Percentiles rank a stretch among this genome's conserved stretches.
Conservation (phyloP, 768 basidiomycete genomes). For the Calocybe indica region DNA sequence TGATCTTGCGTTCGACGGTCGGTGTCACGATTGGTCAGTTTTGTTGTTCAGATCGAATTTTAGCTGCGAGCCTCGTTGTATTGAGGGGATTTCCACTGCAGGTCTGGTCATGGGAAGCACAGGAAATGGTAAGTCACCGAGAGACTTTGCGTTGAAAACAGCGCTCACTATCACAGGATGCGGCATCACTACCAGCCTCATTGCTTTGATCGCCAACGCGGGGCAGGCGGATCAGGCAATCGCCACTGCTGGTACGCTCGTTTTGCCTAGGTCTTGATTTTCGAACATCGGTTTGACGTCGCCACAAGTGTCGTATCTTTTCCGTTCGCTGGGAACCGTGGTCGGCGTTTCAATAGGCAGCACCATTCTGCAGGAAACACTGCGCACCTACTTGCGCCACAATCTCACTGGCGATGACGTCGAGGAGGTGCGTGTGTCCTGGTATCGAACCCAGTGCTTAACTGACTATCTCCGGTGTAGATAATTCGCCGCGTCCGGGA, state of each 20-base stretch:
- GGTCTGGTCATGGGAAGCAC: constrained; percentile 28
- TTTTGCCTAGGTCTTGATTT: background rate
- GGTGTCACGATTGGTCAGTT: constrained; percentile 36
- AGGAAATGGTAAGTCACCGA: constrained; percentile 30
- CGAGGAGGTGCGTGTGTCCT: constrained; percentile 40
- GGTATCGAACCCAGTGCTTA: background rate
- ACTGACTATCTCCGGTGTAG: constrained; percentile 17
- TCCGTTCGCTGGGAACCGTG: constrained; percentile 57
- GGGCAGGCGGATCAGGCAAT: constrained; percentile 58
- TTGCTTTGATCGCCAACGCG: constrained; percentile 59
- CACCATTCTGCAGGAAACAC: constrained; percentile 46
- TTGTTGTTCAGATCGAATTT: background rate
- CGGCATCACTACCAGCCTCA: constrained; percentile 50
- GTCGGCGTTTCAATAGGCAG: constrained; percentile 52
- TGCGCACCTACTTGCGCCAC: constrained; percentile 36
- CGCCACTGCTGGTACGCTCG: constrained; percentile 48
- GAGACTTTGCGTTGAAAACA: background rate
- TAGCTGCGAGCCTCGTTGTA: background rate
- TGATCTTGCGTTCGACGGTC: constrained; percentile 26
- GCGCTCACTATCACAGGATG: constrained; percentile 26
- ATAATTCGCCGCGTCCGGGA: constrained; percentile 44
- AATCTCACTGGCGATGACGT: constrained; percentile 38
- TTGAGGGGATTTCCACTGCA: constrained; percentile 6
- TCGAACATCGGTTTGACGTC: background rate
- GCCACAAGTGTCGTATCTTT: constrained; percentile 52